phyloP scores from a whole-genome alignment of 2,329 filamentous ascomycete species.

The Neopestalotiopsis clavispora region DNA sequence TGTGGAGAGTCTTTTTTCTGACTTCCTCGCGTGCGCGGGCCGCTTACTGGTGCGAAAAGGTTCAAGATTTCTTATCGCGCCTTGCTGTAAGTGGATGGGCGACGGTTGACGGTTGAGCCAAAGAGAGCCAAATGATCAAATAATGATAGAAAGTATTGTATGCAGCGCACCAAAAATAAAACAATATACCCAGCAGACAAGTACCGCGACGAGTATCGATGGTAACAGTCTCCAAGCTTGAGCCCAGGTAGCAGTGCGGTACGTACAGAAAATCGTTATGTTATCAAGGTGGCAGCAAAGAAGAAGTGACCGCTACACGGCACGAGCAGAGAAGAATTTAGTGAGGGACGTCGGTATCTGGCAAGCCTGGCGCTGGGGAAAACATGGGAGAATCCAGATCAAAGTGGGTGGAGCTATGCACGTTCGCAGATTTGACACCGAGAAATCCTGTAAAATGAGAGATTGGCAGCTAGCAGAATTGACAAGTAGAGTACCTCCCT shows the following conservation, averaged over 20 bases:
- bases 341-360: not conserved
- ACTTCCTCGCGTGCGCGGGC: slow-evolving; percentile 15
- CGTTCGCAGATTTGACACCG: not conserved
- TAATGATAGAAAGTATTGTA: not conserved
- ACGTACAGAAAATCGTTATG: too few relatives aligned
- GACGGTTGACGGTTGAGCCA: not conserved
- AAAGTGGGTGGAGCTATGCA: not conserved
- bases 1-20: slow-evolving; percentile 14
- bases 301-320: too few relatives aligned
- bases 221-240: not conserved
- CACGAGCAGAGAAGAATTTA: too few relatives aligned
- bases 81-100: slow-evolving; percentile 8
- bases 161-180: not conserved
- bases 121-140: not conserved
- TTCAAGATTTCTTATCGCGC: slow-evolving; percentile 15
- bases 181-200: not conserved
- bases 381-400: not conserved
- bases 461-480: not conserved
- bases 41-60: slow-evolving; percentile 18
- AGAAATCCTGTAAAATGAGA: not conserved
- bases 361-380: not conserved
- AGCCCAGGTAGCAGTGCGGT: too few relatives aligned
- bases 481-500: not conserved
- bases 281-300: too few relatives aligned
- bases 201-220: not conserved